Base-by-base conservation (phyloP, 2,329 filamentous ascomycete genomes). In the Tetracladium maxilliforme region DNA sequence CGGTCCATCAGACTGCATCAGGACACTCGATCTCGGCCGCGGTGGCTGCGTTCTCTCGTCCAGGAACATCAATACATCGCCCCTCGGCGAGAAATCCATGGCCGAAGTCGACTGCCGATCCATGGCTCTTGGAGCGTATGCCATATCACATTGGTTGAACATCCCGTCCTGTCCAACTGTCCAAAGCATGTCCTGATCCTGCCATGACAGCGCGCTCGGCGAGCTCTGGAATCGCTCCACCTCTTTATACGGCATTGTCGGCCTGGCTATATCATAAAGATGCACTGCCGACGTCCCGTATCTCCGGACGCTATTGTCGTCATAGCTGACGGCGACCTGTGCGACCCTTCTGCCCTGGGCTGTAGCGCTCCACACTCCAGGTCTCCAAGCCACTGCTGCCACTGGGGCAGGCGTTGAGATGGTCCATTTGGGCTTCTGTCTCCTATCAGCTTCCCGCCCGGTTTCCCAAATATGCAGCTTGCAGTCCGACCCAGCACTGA, bases 201-300 rank as follows among this genome's bases (percentile, higher is more conserved):
- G 67, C 72, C 73, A 79, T 6, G 73, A 45, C 10, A 78, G 42
- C 3, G 61, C 61, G 7, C 57, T 60, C 2, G 71, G 71, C 4
- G 69, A 61, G 15, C 42, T 54, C 13, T 67, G 61, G 33, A 74
- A 76, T 19, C 62, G 50, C 30, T 72, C 64, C 23, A 78, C 61
- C 36, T 73, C 66, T 34, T 74, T 73, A 40, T 72, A 76, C 0
- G 72, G 70, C 54, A 78, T 61, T 2, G 69, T 66, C 2, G 72
- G 69, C 16, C 73, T 56, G 6, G 69, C 71, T n/a, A 79, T 48
- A 40, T 79, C 73, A 70, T 71, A 79, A 12, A 78, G 55, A 29
- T 78, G 70, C 10, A 76, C 67, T 0, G 60, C 54, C 15, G 58
- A 64, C 21, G 66, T 64, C 21, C 68, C 69, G 26, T 62, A 61